Evolutionary conservation across 306 rosid species (phyloP).

Genomic region (Ammopiptanthus mongolicus): DNA sequence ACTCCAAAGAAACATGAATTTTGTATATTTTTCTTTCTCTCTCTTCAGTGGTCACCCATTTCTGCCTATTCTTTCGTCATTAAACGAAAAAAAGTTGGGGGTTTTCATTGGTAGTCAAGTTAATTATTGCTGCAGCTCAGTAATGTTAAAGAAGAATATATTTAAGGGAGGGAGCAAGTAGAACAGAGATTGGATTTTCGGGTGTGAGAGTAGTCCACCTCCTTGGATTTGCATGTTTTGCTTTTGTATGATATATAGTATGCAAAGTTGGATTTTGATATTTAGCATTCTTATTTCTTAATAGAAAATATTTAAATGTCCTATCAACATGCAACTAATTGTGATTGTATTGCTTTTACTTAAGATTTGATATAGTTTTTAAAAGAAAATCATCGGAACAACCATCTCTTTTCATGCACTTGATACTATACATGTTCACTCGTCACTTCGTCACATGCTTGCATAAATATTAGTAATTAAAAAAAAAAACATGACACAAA

Average conservation of each 20-base stretch:
- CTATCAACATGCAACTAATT: background rate
- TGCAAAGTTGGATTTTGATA: background rate
- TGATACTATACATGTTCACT: background rate
- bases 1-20: background rate
- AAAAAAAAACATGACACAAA: too few species aligned
- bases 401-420: conserved; percentile 23
- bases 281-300: background rate
- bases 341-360: background rate
- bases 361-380: background rate
- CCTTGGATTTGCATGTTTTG: background rate
- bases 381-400: conserved; percentile 7
- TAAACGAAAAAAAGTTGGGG: background rate
- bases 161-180: background rate
- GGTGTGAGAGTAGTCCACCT: background rate
- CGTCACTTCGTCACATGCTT: too few species aligned
- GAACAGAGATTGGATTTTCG: background rate
- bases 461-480: too few species aligned
- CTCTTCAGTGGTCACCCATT: background rate
- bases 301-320: background rate
- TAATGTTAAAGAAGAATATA: background rate
- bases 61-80: background rate
- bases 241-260: background rate
- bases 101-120: background rate
- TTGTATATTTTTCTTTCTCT: background rate
- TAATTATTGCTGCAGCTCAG: background rate